Evolutionary conservation across 768 basidiomycete species (phyloP).

Genomic region (Phylloporus sp.): DNA sequence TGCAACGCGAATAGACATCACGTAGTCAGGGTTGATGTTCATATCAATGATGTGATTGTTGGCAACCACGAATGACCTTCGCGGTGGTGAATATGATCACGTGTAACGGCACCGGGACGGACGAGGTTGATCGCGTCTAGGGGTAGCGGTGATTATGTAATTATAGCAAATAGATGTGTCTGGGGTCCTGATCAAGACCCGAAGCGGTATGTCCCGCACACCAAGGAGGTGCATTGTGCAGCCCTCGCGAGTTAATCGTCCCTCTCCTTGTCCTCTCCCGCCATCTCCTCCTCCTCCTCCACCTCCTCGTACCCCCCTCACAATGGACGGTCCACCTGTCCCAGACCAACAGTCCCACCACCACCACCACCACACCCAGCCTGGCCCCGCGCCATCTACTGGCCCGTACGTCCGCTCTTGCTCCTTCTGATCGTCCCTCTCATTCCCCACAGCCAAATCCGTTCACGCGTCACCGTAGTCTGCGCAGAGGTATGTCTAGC

Average conservation of each 20-base stretch:
- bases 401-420: conserved; percentile 30
- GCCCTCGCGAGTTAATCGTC: conserved; percentile 7
- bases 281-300: neutral
- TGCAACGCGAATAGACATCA: conserved; percentile 67
- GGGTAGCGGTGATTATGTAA: conserved; percentile 5
- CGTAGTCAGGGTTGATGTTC: neutral
- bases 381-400: conserved; percentile 16
- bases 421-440: conserved; percentile 2
- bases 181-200: conserved; percentile 23
- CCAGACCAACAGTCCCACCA: conserved; percentile 17
- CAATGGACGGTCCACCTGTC: conserved; percentile 19
- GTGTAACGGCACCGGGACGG: conserved; percentile 10
- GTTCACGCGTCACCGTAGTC: conserved; percentile 75
- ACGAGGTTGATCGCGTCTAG: conserved; percentile 17
- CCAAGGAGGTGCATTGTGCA: conserved; percentile 19
- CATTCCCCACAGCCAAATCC: conserved; percentile 49
- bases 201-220: conserved; percentile 7
- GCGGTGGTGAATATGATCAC: too few species aligned
- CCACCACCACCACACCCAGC: conserved; percentile 19
- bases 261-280: neutral
- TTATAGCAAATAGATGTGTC: neutral
- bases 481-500: conserved; percentile 65
- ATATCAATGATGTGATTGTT: too few species aligned
- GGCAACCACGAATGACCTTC: neutral
- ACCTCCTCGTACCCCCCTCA: neutral